These are phyloP conservation scores for Fagus sylvatica DNA, from an alignment of 306 rosid species.

Conservation along the genomic window DNA sequence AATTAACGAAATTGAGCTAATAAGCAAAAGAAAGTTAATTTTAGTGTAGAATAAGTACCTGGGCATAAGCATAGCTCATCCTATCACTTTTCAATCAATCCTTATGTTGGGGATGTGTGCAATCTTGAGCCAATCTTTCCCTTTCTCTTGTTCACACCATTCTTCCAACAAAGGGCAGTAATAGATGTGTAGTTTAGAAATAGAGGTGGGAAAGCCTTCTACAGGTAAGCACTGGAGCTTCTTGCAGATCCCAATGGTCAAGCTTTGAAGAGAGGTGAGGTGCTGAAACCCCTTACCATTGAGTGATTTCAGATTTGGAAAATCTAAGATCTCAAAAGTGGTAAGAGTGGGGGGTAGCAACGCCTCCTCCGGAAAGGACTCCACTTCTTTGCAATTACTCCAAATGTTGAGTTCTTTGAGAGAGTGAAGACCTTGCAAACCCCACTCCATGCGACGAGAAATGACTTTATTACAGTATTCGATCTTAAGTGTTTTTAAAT, in stretches of 20 bases:
- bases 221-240: slow-evolving; percentile 22
- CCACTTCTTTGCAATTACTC: neutral
- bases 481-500: neutral
- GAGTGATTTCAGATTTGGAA: slow-evolving; percentile 12
- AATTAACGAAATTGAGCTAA: no score
- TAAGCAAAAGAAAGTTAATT: no score
- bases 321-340: fast-evolving
- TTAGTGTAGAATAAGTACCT: no score
- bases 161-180: neutral
- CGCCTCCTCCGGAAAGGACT: slow-evolving; percentile 22
- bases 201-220: slow-evolving; percentile 26
- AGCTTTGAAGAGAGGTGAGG: neutral
- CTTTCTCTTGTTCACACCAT: neutral
- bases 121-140: no score
- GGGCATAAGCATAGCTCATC: neutral
- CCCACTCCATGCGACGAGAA: slow-evolving; percentile 22
- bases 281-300: slow-evolving; percentile 22
- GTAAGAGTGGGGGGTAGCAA: slow-evolving; percentile 25
- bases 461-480: slow-evolving; percentile 3
- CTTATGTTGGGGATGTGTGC: neutral
- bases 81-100: neutral
- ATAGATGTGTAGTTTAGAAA: fast-evolving
- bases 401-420: fast-evolving
- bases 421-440: neutral
- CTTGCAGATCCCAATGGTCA: fast-evolving